phyloP scores from a whole-genome alignment of 2,329 filamentous ascomycete genomes.

The Metarhizium anisopliae region DNA sequence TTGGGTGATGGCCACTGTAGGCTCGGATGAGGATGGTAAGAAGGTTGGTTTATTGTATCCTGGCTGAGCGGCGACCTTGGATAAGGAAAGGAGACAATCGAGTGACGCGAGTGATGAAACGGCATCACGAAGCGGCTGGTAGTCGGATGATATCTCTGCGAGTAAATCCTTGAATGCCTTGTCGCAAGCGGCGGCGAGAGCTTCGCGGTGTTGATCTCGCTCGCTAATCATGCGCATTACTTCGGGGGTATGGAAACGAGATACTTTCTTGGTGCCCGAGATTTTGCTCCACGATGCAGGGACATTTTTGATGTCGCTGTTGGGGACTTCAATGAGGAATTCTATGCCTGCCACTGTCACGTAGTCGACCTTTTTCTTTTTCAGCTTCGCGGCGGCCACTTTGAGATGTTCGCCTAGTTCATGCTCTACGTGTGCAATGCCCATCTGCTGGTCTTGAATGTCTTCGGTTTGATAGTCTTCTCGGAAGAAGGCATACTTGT shows the following conservation, averaged over 20 bases:
- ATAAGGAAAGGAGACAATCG: constrained; percentile 82
- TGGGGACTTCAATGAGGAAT: constrained; percentile 87
- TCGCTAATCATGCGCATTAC: constrained; percentile 76
- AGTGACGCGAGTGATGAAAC: constrained; percentile 78
- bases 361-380: constrained; percentile 64
- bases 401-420: constrained; percentile 72
- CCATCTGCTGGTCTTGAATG: constrained; percentile 80
- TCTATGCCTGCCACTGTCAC: constrained; percentile 84
- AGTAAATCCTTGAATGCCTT: constrained; percentile 68
- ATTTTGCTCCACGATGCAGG: constrained; percentile 94
- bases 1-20: constrained; percentile 50
- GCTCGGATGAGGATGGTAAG: constrained; percentile 50
- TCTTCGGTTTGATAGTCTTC: constrained; percentile 81
- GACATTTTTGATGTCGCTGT: constrained; percentile 71
- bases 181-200: constrained; percentile 85
- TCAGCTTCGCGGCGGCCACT: constrained; percentile 62
- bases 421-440: constrained; percentile 85
- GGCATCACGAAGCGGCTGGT: constrained; percentile 82
- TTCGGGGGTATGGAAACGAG: constrained; percentile 89
- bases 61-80: constrained; percentile 73
- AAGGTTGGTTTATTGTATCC: constrained; percentile 76
- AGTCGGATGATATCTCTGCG: constrained; percentile 66
- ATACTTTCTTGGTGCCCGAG: constrained; percentile 84
- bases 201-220: constrained; percentile 90
- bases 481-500: constrained; percentile 91